These are phyloP conservation scores for Akebia trifoliata DNA, from an alignment of 164 flowering plant genomes.

Conservation along the genomic window DNA sequence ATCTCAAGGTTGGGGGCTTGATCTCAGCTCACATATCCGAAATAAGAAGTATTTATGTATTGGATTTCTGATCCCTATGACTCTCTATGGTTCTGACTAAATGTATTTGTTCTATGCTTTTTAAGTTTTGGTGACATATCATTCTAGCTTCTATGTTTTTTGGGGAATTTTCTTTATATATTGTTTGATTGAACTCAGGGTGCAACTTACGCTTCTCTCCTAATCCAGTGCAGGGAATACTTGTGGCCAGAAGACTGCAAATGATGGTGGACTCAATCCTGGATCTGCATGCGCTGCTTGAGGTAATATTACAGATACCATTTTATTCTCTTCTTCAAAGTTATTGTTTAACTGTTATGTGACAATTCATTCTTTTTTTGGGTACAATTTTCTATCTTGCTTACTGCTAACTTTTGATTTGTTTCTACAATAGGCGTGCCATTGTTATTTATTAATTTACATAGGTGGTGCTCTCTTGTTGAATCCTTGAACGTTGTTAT, in stretches of 20 bases:
- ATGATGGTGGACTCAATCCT: constrained; percentile 17
- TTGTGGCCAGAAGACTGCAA: constrained; percentile 25
- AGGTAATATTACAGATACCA: constrained; percentile 14
- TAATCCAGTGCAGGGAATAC: constrained; percentile 30
- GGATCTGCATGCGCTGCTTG: constrained; percentile 26
- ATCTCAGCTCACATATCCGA: constrained; percentile 1
- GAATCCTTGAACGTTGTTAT: neutral
- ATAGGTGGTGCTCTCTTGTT: neutral
- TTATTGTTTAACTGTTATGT: neutral
- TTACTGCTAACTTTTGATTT: neutral
- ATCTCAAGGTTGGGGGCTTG: neutral
- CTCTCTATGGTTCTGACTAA: neutral
- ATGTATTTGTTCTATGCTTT: neutral
- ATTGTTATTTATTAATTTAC: neutral
- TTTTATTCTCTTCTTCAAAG: neutral
- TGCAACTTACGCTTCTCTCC: constrained; percentile 14
- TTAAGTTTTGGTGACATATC: neutral
- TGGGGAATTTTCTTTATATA: neutral
- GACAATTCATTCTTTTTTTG: neutral
- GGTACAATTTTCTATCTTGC: neutral
- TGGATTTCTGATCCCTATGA: neutral
- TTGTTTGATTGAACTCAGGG: neutral
- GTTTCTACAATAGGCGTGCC: neutral
- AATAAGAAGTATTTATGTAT: neutral
- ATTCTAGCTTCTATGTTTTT: neutral